These are phyloP conservation scores for Pisolithus sp. DNA, from an alignment of 768 basidiomycete genomes.

Conservation along the genomic window DNA sequence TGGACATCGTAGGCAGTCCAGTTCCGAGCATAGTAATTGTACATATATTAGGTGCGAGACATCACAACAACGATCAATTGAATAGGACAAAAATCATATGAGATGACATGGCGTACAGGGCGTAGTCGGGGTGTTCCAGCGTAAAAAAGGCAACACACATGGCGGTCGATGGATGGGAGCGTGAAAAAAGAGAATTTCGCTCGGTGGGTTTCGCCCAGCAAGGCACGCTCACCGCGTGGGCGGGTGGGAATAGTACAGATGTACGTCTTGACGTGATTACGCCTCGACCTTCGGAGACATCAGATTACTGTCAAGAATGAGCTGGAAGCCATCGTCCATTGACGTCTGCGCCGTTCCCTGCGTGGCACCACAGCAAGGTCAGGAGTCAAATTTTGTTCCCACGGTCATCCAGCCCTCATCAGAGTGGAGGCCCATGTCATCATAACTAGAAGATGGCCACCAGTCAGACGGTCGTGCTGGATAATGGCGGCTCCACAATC, in stretches of 20 bases:
- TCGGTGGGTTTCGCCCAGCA: not conserved
- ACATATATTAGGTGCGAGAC: not conserved
- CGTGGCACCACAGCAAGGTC: too few species aligned
- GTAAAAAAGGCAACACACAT: conserved; percentile 84
- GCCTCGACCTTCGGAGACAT: not conserved
- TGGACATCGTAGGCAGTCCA: not conserved
- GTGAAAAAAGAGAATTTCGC: not conserved
- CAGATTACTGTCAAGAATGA: not conserved
- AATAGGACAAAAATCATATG: not conserved
- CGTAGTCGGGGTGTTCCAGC: conserved; percentile 68
- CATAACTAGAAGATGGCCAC: not conserved
- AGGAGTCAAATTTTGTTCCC: not conserved
- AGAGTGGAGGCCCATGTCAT: too few species aligned
- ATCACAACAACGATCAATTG: not conserved
- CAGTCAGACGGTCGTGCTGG: conserved; percentile 57
- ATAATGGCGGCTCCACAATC: conserved; percentile 82
- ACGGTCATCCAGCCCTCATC: not conserved
- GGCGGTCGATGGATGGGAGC: conserved; percentile 1
- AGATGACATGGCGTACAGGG: conserved; percentile 46
- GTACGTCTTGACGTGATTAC: not conserved
- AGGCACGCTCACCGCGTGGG: not conserved
- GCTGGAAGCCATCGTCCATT: too few species aligned
- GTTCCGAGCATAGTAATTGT: not conserved
- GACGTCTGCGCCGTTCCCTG: too few species aligned
- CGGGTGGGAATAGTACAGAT: not conserved